Evolutionary conservation across 352 stramenopile genomes (phyloP).

Genomic region (Pythium insidiosum): DNA sequence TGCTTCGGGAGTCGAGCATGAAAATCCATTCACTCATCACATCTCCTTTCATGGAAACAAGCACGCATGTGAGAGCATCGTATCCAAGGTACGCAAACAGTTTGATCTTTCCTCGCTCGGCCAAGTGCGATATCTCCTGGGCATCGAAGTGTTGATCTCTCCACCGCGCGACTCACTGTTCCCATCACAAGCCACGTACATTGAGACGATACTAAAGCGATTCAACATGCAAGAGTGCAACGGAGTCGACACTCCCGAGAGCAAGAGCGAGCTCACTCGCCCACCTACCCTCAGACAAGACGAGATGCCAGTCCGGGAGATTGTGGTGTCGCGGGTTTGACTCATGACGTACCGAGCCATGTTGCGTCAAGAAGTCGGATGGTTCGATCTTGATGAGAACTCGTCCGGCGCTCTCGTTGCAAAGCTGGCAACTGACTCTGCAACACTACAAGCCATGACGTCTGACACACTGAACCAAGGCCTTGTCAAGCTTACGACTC

Average conservation of each 20-base stretch:
- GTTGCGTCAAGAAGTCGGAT: slow-evolving; percentile 43
- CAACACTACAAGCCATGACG: too few species aligned
- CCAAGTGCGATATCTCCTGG: too few species aligned
- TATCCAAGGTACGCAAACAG: not conserved
- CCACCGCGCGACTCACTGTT: not conserved
- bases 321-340: slow-evolving; percentile 21
- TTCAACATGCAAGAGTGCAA: slow-evolving; percentile 1
- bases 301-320: not conserved
- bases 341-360: slow-evolving; percentile 21
- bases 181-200: not conserved
- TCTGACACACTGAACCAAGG: too few species aligned
- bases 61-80: not conserved
- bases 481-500: too few species aligned
- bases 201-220: not conserved
- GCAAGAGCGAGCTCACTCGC: not conserved
- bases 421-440: slow-evolving; percentile 42
- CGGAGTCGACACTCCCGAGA: not conserved
- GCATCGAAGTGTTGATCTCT: not conserved
- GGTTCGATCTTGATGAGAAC: slow-evolving; percentile 48
- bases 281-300: not conserved
- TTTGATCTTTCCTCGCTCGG: not conserved
- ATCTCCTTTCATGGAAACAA: too few species aligned
- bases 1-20: too few species aligned
- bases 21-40: too few species aligned
- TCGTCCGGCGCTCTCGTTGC: slow-evolving; percentile 32